A percentile compares a stretch with the other conserved stretches of the same genome.
These are phyloP conservation scores for Talaromyces verruculosus DNA, from an alignment of 2,329 filamentous ascomycete genomes.

Conservation along the genomic window DNA sequence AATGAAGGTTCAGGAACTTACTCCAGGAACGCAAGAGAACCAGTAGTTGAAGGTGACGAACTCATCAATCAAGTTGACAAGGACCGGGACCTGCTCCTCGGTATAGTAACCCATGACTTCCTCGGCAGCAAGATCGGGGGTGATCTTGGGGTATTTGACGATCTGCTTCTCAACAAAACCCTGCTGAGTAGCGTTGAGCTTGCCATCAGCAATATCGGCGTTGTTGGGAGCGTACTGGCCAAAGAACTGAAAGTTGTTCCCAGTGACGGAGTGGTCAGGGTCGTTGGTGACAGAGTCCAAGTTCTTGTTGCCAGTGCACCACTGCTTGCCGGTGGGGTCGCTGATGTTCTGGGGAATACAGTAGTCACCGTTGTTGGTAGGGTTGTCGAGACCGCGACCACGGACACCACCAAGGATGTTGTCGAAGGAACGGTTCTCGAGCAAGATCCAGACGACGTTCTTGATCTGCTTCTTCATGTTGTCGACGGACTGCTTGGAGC, in stretches of 20 bases:
- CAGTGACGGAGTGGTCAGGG: conserved; percentile 44
- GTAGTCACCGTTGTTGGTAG: conserved; percentile 44
- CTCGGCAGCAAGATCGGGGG: conserved; percentile 35
- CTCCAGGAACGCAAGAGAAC: conserved; percentile 46
- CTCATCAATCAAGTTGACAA: conserved; percentile 43
- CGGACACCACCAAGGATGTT: conserved; percentile 47
- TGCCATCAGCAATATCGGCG: conserved; percentile 35
- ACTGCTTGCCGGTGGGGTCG: conserved; percentile 29
- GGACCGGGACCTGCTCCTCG: conserved; percentile 44
- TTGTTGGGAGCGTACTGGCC: conserved; percentile 44
- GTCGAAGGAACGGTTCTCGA: conserved; percentile 50
- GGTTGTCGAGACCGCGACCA: conserved; percentile 42
- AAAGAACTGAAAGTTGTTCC: conserved; percentile 49
- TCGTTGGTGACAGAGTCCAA: conserved; percentile 46
- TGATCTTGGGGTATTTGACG: conserved; percentile 34
- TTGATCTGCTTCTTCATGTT: conserved; percentile 40
- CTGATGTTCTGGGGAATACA: conserved; percentile 45
- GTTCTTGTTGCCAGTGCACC: conserved; percentile 39
- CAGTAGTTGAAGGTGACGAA: conserved; percentile 49
- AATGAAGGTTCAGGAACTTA: conserved; percentile 29
- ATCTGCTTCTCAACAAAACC: conserved; percentile 48
- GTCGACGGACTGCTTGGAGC: conserved; percentile 33
- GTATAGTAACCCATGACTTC: conserved; percentile 50
- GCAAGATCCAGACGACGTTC: conserved; percentile 39
- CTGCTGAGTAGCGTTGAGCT: conserved; percentile 32